Conservation (phyloP, 495 filamentous ascomycete species). For the Xylaria telfairii region DNA sequence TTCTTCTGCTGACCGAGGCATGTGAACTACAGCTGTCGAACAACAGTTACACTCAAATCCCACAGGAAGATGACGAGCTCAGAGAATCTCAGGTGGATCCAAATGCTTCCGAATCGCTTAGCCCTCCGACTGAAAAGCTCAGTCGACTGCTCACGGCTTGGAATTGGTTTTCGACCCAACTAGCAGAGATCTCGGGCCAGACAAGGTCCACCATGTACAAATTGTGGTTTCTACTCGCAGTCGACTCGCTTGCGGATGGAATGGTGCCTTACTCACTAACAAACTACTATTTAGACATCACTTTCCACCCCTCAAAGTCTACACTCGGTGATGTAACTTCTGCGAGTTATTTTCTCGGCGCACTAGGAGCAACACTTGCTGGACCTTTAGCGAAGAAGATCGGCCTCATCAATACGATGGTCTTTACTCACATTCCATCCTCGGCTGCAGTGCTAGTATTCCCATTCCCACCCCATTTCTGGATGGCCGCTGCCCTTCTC, state of each 20-base stretch:
- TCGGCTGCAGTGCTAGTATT: conserved; percentile 75
- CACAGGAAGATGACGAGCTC: conserved; percentile 42
- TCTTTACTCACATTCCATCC: conserved; percentile 82
- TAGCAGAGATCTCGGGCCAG: conserved; percentile 62
- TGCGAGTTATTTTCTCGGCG: conserved; percentile 67
- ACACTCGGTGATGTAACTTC: conserved; percentile 75
- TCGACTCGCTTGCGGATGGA: conserved; percentile 82
- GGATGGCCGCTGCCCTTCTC: conserved; percentile 66
- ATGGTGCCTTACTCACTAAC: conserved; percentile 75
- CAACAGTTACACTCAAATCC: conserved; percentile 49
- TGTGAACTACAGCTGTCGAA: conserved; percentile 61
- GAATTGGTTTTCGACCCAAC: conserved; percentile 36
- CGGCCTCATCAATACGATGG: conserved; percentile 86
- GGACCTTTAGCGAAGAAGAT: conserved; percentile 77
- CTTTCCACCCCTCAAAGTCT: conserved; percentile 72
- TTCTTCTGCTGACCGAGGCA: conserved; percentile 61
- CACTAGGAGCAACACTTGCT: conserved; percentile 72
- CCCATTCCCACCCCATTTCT: conserved; percentile 62
- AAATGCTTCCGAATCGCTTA: conserved; percentile 18
- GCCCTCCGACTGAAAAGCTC: conserved; percentile 23
- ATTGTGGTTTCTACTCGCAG: conserved; percentile 75
- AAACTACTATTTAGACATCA: conserved; percentile 78
- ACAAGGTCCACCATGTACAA: conserved; percentile 68
- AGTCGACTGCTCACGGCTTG: conserved; percentile 34
- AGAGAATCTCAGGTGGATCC: conserved; percentile 19